Evolutionary conservation across 139 green algal species (phyloP), one percentile per base, ranked within the genome.

Genomic region (Bryopsis sp.): DNA sequence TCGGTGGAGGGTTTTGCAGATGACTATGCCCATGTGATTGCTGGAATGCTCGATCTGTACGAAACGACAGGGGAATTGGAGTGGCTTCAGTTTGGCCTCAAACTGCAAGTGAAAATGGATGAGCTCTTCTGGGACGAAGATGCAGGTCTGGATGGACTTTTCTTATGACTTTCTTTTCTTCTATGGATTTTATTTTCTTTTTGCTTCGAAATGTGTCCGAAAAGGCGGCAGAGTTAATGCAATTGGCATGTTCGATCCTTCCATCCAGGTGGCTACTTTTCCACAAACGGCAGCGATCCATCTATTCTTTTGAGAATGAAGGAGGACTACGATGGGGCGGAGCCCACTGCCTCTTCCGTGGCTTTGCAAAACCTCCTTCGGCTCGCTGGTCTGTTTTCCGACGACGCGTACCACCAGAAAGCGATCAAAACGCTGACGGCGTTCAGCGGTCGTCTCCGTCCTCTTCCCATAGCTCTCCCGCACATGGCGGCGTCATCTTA

Each of bases 301-400:
- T 72, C 47, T 38, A 82, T 90, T 61, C 61, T 85, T 48, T 67
- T 91, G 73, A 72, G 82, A 35, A 81, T 82, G 73, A 90, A 91
- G 74, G 87, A 93, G 70, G 88, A 95, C 47, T 95, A 95, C 39
- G 88, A 95, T 50, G 87, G 89, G 1, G 90, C 90, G 1, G 90
- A 96, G 73, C 90, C 90, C 4, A 79, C 84, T 3, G 81, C 88
- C 8, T 88, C 78, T 57, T 88, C 79, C 64, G 75, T 93, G 2
- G 85, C 89, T 1, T 76, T 74, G 0, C 22, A 47, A 48, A 96
- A 97, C 73, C 77, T 93, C 37, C 59, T 81, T 8, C 66, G 81
- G 0, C 73, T 95, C 28, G 80, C 78, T 19, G 76, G 69, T 1
- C 66, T 89, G 34, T 19, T 88, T 34, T 68, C 77, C 43, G 32